Evolutionary conservation across 2,329 filamentous ascomycete genomes (phyloP).

Genomic region (Tolypocladium ovalisporum): DNA sequence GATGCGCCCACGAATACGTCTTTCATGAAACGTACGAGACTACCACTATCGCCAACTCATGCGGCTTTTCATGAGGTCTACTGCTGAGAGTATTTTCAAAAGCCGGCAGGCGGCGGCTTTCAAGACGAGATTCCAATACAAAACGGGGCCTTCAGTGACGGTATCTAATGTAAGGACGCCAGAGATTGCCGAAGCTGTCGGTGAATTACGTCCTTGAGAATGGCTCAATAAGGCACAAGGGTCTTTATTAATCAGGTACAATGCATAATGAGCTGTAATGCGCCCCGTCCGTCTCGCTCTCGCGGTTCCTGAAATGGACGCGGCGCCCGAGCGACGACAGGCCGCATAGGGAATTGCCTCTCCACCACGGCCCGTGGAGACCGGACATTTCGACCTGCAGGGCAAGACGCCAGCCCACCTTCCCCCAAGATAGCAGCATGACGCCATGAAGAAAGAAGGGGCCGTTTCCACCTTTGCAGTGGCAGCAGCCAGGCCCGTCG

Average conservation of each 20-base stretch:
- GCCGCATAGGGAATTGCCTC: background rate
- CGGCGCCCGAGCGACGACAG: background rate
- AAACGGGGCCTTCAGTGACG: background rate
- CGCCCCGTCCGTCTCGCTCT: background rate
- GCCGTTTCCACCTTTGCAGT: background rate
- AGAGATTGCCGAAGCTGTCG: background rate
- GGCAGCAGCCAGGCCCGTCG: background rate
- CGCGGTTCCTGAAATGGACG: background rate
- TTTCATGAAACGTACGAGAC: background rate
- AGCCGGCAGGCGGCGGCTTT: background rate
- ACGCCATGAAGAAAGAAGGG: background rate
- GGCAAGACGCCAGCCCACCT: background rate
- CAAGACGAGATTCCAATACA: background rate
- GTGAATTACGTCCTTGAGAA: background rate
- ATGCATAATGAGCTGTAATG: background rate
- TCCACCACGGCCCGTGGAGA: background rate
- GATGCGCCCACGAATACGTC: background rate
- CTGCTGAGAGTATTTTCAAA: background rate
- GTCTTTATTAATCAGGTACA: background rate
- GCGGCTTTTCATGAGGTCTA: background rate
- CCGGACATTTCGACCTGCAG: background rate
- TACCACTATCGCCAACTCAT: background rate
- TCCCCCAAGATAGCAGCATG: background rate
- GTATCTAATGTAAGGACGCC: background rate
- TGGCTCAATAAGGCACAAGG: background rate